Evolutionary conservation across 1,139 yeast species (phyloP).

Genomic region (Sugiyamaella neomexicana): DNA sequence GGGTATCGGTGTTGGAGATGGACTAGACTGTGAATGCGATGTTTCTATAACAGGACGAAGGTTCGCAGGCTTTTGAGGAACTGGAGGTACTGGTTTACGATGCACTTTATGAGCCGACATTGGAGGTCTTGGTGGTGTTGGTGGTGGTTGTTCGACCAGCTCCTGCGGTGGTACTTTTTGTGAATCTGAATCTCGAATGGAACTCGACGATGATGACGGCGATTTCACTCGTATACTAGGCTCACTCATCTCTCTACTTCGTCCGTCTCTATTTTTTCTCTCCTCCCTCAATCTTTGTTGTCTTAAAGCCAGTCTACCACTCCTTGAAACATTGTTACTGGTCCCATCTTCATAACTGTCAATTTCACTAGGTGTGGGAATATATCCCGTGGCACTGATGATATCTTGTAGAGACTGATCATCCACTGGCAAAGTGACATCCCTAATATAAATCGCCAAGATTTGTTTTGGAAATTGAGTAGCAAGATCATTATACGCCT

Average conservation of each 20-base stretch:
- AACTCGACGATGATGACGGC: no score
- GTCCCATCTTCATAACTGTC: constrained; percentile 19
- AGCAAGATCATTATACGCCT: constrained; percentile 81
- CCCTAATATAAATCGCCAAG: constrained; percentile 75
- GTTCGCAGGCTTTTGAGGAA: constrained; percentile 23
- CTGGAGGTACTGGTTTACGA: constrained; percentile 32
- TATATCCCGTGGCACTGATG: constrained; percentile 23
- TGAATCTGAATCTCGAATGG: constrained; percentile 24
- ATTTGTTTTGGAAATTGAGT: constrained; percentile 60
- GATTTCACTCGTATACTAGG: not conserved
- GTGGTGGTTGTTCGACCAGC: not conserved
- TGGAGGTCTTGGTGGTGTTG: constrained; percentile 20
- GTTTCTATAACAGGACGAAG: constrained; percentile 6
- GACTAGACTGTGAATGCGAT: constrained; percentile 17
- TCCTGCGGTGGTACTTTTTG: constrained; percentile 1
- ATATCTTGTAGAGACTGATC: constrained; percentile 26
- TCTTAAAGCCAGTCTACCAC: not conserved
- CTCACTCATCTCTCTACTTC: not conserved
- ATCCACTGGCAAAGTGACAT: constrained; percentile 54
- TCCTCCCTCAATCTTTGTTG: constrained; percentile 3
- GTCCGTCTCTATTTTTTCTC: not conserved
- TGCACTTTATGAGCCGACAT: constrained; percentile 26
- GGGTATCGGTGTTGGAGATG: constrained; percentile 17
- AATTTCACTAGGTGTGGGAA: constrained; percentile 28
- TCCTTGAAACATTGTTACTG: not conserved